Evolutionary conservation across 1,139 yeast genomes (phyloP).

Genomic region (Kodamaea anthophila): DNA sequence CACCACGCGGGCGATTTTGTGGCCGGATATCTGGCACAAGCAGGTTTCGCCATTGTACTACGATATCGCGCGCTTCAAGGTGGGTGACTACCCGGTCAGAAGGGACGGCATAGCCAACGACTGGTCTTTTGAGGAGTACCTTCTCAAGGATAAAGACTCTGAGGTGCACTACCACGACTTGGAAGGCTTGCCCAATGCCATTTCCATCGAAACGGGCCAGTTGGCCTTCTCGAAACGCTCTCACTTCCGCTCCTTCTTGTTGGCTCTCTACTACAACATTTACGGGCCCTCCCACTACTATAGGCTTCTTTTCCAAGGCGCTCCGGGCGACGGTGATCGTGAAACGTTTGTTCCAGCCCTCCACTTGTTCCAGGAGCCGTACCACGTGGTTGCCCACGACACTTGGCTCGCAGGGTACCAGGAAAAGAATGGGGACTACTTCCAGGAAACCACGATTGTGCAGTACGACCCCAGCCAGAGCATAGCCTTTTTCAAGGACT

Average conservation of each 20-base stretch:
- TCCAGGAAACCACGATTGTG: constrained; percentile 27
- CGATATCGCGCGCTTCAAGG: constrained; percentile 26
- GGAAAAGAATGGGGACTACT: constrained; percentile 12
- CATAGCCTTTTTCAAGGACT: constrained; percentile 17
- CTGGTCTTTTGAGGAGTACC: constrained; percentile 17
- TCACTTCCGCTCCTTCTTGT: constrained; percentile 24
- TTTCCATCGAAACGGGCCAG: constrained; percentile 32
- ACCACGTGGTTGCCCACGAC: constrained; percentile 20
- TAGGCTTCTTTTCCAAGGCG: constrained; percentile 31
- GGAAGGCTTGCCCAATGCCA: constrained; percentile 24
- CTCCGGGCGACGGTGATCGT: constrained; percentile 34
- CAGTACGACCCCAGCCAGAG: constrained; percentile 29
- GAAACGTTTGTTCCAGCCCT: constrained; percentile 37
- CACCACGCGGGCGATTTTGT: constrained; percentile 26
- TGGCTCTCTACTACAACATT: constrained; percentile 30
- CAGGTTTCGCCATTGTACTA: constrained; percentile 30
- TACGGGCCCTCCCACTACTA: constrained; percentile 25
- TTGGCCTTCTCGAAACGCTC: constrained; percentile 28
- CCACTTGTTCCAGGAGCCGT: constrained; percentile 31
- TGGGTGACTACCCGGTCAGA: constrained; percentile 23
- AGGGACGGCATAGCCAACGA: constrained; percentile 29
- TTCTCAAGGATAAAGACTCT: constrained; percentile 12
- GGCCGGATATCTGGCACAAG: constrained; percentile 39
- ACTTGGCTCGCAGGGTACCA: constrained; percentile 23
- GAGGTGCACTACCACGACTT: constrained; percentile 29